A percentile compares a stretch with the other conserved stretches of the same genome.
phyloP scores from a whole-genome alignment of 805 yeast species.

The Nakazawaea sp. region DNA sequence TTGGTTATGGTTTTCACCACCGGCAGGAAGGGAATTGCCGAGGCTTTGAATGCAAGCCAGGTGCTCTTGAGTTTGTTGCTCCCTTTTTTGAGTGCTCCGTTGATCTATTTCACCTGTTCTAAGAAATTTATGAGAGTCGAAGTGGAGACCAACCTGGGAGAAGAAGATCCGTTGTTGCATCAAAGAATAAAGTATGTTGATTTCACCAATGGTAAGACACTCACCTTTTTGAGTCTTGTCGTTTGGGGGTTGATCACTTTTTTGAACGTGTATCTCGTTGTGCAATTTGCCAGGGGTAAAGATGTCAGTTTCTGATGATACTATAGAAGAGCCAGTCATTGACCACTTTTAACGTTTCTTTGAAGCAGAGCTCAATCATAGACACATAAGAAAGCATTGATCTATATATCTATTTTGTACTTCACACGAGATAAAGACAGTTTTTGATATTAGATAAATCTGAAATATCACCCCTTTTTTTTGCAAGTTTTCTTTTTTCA shows the following conservation, averaged over 20 bases:
- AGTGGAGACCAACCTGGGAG: constrained; percentile 10
- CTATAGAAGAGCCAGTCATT: too few species aligned
- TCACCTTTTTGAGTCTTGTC: constrained; percentile 46
- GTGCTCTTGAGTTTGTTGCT: constrained; percentile 69
- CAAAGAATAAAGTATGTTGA: constrained; percentile 35
- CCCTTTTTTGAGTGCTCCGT: constrained; percentile 76
- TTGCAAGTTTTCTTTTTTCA: too few species aligned
- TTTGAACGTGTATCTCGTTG: constrained; percentile 64
- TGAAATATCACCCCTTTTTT: too few species aligned
- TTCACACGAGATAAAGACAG: too few species aligned
- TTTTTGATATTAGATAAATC: too few species aligned
- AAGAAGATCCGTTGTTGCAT: constrained; percentile 19
- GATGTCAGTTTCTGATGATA: constrained; percentile 24
- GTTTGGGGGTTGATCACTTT: constrained; percentile 70
- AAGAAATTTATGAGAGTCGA: constrained; percentile 35
- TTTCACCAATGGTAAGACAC: constrained; percentile 59
- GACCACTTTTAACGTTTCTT: too few species aligned
- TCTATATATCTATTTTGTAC: too few species aligned
- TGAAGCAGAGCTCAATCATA: too few species aligned
- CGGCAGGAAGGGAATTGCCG: constrained; percentile 59
- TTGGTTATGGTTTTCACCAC: constrained; percentile 55
- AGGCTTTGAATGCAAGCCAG: constrained; percentile 73
- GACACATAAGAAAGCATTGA: too few species aligned
- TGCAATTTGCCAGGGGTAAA: constrained; percentile 26
- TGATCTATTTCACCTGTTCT: constrained; percentile 68